Conservation (phyloP, 169 alveolate genomes). For the Eimeria necatrix region DNA sequence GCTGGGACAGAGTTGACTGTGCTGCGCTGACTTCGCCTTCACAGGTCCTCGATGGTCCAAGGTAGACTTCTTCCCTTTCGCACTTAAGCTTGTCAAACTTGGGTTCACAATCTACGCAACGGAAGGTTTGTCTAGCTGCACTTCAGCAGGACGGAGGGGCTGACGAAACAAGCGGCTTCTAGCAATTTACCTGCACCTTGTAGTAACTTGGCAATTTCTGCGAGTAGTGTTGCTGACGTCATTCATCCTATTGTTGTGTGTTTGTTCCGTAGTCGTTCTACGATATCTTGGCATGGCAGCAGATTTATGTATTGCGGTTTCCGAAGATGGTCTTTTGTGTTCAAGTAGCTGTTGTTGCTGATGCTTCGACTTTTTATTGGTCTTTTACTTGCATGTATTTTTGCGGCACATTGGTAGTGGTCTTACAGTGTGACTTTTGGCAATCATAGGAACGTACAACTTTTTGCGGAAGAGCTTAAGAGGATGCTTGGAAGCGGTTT, state of each 20-base stretch:
- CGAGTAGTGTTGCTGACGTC: neutral
- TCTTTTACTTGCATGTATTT: neutral
- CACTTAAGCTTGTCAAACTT: slow-evolving; percentile 14
- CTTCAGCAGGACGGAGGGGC: slow-evolving; percentile 5
- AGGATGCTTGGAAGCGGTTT: neutral
- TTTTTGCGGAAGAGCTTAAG: neutral
- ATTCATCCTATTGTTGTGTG: neutral
- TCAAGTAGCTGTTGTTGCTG: too few relatives aligned
- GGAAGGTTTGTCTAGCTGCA: slow-evolving; percentile 20
- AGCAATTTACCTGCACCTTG: neutral
- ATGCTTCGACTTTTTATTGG: too few relatives aligned
- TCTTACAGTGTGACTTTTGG: neutral
- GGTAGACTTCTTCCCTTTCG: slow-evolving; percentile 37
- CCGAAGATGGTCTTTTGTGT: too few relatives aligned
- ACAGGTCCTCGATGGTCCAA: slow-evolving; percentile 71
- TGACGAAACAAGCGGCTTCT: neutral
- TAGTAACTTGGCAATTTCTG: neutral
- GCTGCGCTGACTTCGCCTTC: neutral
- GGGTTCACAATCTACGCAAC: slow-evolving; percentile 80
- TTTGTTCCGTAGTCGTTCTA: neutral
- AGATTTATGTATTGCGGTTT: too few relatives aligned
- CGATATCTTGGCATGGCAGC: too few relatives aligned
- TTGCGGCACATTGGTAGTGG: neutral
- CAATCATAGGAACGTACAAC: neutral
- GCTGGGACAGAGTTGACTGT: neutral